Evolutionary conservation across 2,329 filamentous ascomycete genomes (phyloP).

Genomic region (Akanthomyces lecanii): DNA sequence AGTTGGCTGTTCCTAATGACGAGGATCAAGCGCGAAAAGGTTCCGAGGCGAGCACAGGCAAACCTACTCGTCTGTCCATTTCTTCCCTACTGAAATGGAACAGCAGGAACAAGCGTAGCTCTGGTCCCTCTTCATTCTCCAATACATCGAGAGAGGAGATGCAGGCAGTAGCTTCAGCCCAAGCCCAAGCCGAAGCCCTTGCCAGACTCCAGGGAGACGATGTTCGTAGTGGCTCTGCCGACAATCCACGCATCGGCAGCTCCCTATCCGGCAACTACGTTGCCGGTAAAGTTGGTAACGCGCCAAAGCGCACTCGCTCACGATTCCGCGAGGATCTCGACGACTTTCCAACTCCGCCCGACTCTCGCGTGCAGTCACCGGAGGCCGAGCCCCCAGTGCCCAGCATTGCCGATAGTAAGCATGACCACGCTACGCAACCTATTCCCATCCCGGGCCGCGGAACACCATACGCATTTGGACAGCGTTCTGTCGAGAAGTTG

Average conservation of each 20-base stretch:
- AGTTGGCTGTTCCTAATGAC: constrained; percentile 40
- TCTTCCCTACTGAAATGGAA: constrained; percentile 72
- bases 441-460: constrained; percentile 28
- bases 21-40: constrained; percentile 49
- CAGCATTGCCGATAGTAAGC: constrained; percentile 26
- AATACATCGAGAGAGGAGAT: constrained; percentile 91
- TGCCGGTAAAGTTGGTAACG: constrained; percentile 33
- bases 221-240: constrained; percentile 18
- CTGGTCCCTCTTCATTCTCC: constrained; percentile 73
- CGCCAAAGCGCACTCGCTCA: constrained; percentile 77
- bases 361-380: constrained; percentile 75
- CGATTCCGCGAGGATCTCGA: constrained; percentile 91
- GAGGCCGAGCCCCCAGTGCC: constrained; percentile 52
- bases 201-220: constrained; percentile 34
- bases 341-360: constrained; percentile 82
- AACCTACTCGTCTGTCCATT: constrained; percentile 51
- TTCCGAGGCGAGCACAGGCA: constrained; percentile 49
- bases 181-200: constrained; percentile 29
- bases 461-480: constrained; percentile 46
- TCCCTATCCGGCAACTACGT: constrained; percentile 1
- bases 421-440: constrained; percentile 23
- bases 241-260: constrained; percentile 40
- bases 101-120: constrained; percentile 52
- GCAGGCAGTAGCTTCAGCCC: constrained; percentile 33
- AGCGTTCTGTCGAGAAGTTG: constrained; percentile 33